Conservation (phyloP, 495 filamentous ascomycete genomes). For the Tuber melanosporum region DNA sequence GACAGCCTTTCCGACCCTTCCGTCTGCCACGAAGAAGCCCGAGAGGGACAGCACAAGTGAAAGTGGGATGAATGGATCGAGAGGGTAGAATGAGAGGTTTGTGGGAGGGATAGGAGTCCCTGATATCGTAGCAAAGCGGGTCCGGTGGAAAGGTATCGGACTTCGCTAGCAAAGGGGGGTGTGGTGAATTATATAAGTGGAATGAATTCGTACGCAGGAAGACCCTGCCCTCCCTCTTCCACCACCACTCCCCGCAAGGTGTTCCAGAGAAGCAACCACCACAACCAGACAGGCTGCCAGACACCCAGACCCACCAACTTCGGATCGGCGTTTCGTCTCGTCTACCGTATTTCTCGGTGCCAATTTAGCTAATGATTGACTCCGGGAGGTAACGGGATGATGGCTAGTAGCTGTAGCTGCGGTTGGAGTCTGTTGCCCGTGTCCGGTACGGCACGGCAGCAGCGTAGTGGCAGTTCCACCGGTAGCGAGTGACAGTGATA, state of each 20-base stretch:
- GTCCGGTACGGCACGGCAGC: not conserved
- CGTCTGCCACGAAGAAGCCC: not conserved
- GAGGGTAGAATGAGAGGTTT: not conserved
- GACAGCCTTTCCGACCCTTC: not conserved
- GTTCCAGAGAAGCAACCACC: conserved; percentile 1
- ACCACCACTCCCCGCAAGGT: not conserved
- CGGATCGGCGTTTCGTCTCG: not conserved
- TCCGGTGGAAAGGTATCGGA: conserved; percentile 27
- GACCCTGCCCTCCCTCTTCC: not conserved
- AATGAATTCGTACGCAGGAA: conserved; percentile 10
- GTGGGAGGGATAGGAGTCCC: conserved; percentile 4
- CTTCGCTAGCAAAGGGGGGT: conserved; percentile 32
- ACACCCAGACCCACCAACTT: not conserved
- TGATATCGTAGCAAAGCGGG: conserved; percentile 17
- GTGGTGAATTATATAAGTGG: conserved; percentile 34
- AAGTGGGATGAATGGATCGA: not conserved
- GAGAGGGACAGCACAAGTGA: not conserved
- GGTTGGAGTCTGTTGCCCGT: not conserved
- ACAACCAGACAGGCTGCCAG: not conserved
- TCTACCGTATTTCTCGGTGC: not conserved
- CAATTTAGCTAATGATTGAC: conserved; percentile 2
- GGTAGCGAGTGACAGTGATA: not conserved
- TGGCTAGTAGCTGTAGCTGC: conserved; percentile 3
- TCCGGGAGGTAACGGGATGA: not conserved
- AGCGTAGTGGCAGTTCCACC: not conserved